Percentiles rank a stretch among this genome's conserved stretches.
Evolutionary conservation across 345 rosid species (phyloP).

Genomic region (Lepidium didymum): DNA sequence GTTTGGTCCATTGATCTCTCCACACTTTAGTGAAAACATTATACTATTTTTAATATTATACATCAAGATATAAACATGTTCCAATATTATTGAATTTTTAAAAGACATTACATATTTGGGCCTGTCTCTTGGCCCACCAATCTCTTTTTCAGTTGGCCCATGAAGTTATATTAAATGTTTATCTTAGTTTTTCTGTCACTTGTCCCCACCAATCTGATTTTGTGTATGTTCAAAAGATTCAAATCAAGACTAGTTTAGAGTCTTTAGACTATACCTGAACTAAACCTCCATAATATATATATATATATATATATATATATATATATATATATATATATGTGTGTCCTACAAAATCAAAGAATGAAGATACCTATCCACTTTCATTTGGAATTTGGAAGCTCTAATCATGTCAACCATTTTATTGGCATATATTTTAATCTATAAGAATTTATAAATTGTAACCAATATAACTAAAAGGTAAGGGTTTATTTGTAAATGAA

Average conservation of each 20-base stretch:
- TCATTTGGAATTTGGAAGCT: too few relatives aligned
- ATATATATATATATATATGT: too few relatives aligned
- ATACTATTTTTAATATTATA: background rate
- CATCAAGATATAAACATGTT: background rate
- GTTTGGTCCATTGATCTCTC: background rate
- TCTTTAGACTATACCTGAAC: background rate
- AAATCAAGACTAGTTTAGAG: background rate
- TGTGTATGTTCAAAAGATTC: background rate
- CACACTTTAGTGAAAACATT: background rate
- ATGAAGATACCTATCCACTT: too few relatives aligned
- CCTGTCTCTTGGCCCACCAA: conserved; percentile 23
- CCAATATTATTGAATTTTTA: background rate
- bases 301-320: too few relatives aligned
- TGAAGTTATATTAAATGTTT: conserved; percentile 11
- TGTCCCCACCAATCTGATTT: conserved; percentile 17
- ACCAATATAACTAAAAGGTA: too few relatives aligned
- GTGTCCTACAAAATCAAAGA: too few relatives aligned
- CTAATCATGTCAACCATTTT: too few relatives aligned
- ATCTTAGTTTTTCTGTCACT: conserved; percentile 3
- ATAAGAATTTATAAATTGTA: too few relatives aligned
- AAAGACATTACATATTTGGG: background rate
- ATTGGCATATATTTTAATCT: too few relatives aligned
- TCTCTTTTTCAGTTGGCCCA: conserved; percentile 14
- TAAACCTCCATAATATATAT: too few relatives aligned
- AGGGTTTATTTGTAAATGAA: too few relatives aligned